Base-by-base conservation (phyloP, 1,284 basidiomycete species). In the Agroathelia rolfsii region DNA sequence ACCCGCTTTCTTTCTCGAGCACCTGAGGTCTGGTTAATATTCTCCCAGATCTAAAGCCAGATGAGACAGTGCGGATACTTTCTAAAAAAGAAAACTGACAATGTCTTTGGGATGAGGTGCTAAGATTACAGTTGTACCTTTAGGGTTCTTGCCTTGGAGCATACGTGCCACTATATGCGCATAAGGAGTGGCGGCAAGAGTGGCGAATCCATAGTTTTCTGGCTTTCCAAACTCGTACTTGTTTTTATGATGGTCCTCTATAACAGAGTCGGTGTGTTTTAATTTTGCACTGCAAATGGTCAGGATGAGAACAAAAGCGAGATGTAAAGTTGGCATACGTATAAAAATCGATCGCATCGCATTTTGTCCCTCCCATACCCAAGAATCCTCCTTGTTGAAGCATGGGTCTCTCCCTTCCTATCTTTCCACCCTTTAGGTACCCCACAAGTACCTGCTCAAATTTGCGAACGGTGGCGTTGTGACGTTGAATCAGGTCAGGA, bases 401-500 rank as follows among this genome's bases (percentile, higher is more conserved):
- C 5, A 62, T 76, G 0, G 87, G 87, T 12, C 87, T 62, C 34
- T 75, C 76, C 44, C 66, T 65, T 9, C 65, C 79, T 14, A 83
- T 58, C 41, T 64, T 66, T 4, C 77, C 76, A 13, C 66, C 72
- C 40, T 79, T 78, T 39, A 89, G 66, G 51, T 89, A 87, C 28
- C 69, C 70, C 20, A 87, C 83, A 3, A 92, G 64, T 27, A 80
- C 69, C 28, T 66, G 59, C 47, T 92, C 86, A 25, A 92, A 65
- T 33, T 84, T 72, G 27, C 72, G 62, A 9, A 92, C 85, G 4
- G 80, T 72, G 38, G 75, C 59, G 51, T 88, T 86, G 56, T 89
- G 85, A 42, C 72, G 71, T 41, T 86, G 71, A 41, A 85, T 73
- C 12, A 84, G 61, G 34, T 75, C 69, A 0, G 82, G 77, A 1